Evolutionary conservation across 352 stramenopile genomes (phyloP).

Genomic region (Phytopythium delawarense): DNA sequence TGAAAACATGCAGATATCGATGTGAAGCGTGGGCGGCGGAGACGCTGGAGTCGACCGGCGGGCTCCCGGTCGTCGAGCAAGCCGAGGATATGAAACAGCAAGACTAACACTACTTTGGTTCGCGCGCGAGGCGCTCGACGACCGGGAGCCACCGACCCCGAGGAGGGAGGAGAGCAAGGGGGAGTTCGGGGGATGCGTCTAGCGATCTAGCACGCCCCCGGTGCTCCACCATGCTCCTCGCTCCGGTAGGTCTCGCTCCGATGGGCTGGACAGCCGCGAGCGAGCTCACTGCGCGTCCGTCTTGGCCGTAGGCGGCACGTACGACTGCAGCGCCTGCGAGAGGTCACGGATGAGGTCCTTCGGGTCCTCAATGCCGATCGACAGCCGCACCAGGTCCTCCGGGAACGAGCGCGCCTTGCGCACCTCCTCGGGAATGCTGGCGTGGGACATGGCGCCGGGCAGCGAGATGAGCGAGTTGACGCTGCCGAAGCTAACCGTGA

Average conservation of each 20-base stretch:
- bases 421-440: conserved; percentile 91
- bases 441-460: conserved; percentile 94
- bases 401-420: conserved; percentile 89
- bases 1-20: conserved; percentile 7
- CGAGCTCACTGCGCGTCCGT: conserved; percentile 14
- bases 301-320: conserved; percentile 24
- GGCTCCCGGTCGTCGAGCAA: neutral
- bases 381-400: conserved; percentile 93
- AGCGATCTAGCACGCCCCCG: neutral
- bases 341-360: conserved; percentile 95
- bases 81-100: conserved; percentile 3
- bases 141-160: conserved; percentile 1
- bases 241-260: conserved; percentile 5
- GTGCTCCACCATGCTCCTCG: neutral
- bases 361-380: conserved; percentile 92
- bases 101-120: conserved; percentile 6
- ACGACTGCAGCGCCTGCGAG: conserved; percentile 84
- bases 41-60: neutral
- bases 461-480: conserved; percentile 92
- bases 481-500: conserved; percentile 91
- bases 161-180: neutral
- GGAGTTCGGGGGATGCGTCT: neutral
- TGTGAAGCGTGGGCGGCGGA: conserved; percentile 9
- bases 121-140: conserved; percentile 4
- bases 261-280: neutral